phyloP scores from a whole-genome alignment of 768 basidiomycete genomes.

The Auriscalpium microsporum region DNA sequence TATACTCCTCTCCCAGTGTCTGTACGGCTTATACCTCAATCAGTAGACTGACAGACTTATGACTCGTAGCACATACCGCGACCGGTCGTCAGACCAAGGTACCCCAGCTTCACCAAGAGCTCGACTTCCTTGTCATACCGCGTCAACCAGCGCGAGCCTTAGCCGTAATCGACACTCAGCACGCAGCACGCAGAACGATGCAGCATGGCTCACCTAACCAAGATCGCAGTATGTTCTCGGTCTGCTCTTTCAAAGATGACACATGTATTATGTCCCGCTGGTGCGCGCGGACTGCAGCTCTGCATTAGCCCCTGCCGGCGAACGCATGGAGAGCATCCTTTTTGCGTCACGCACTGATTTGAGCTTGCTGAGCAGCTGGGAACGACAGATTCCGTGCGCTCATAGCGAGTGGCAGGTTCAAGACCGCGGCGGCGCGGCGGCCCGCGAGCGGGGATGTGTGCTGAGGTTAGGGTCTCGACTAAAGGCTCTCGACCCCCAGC shows the following conservation, averaged over 20 bases:
- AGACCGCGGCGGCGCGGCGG: no score
- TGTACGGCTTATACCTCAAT: conserved; percentile 47
- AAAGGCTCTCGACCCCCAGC: neutral
- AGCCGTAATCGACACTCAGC: neutral
- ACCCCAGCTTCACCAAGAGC: conserved; percentile 54
- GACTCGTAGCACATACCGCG: conserved; percentile 39
- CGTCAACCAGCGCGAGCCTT: conserved; percentile 74
- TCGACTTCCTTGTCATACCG: conserved; percentile 80
- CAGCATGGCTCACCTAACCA: conserved; percentile 56
- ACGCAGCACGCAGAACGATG: neutral
- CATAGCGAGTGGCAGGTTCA: neutral
- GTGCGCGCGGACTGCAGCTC: conserved; percentile 65
- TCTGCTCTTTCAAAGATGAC: conserved; percentile 63
- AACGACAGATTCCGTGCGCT: conserved; percentile 30
- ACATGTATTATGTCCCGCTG: conserved; percentile 79
- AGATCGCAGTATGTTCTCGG: conserved; percentile 63
- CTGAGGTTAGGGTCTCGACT: conserved; percentile 7
- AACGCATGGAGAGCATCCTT: neutral
- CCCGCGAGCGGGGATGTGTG: neutral
- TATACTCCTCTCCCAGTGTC: conserved; percentile 88
- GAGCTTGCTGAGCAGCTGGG: conserved; percentile 74
- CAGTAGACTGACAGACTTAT: conserved; percentile 1
- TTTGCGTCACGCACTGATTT: conserved; percentile 58
- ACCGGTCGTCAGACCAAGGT: conserved; percentile 69
- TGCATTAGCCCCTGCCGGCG: conserved; percentile 7